Evolutionary conservation across 1,139 yeast species (phyloP).

Genomic region (Tardiomyces digboiensis): DNA sequence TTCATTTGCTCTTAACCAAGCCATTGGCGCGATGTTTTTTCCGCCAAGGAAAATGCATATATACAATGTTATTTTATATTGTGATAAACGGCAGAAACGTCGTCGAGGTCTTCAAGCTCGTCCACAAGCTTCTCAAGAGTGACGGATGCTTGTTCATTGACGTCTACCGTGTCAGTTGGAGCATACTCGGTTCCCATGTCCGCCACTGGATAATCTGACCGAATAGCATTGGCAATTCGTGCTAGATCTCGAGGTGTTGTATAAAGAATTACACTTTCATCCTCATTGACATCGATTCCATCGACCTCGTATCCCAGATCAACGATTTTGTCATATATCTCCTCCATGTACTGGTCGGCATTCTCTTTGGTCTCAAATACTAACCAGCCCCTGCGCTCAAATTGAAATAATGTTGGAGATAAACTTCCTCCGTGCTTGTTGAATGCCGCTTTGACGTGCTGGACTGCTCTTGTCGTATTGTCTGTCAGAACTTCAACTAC

Average conservation of each 20-base stretch:
- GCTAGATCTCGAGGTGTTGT: slow-evolving; percentile 60
- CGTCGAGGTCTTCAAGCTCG: slow-evolving; percentile 65
- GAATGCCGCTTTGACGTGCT: slow-evolving; percentile 66
- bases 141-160: slow-evolving; percentile 41
- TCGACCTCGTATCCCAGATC: slow-evolving; percentile 82
- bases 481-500: slow-evolving; percentile 76
- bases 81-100: slow-evolving; percentile 67
- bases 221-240: slow-evolving; percentile 48
- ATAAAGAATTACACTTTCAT: slow-evolving; percentile 26
- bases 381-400: slow-evolving; percentile 68
- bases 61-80: slow-evolving; percentile 24
- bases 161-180: slow-evolving; percentile 53
- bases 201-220: slow-evolving; percentile 44
- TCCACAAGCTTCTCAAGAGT: slow-evolving; percentile 48
- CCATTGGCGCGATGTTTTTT: too few relatives aligned
- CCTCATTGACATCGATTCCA: slow-evolving; percentile 36
- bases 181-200: slow-evolving; percentile 65
- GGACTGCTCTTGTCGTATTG: slow-evolving; percentile 75
- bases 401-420: slow-evolving; percentile 70
- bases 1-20: too few relatives aligned
- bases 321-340: slow-evolving; percentile 48
- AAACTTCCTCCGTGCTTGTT: slow-evolving; percentile 60
- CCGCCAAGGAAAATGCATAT: neutral
- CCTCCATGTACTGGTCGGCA: slow-evolving; percentile 8
- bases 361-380: slow-evolving; percentile 37